phyloP scores from a whole-genome alignment of 1,284 basidiomycete species.

The Coniferiporia sulphurascens region DNA sequence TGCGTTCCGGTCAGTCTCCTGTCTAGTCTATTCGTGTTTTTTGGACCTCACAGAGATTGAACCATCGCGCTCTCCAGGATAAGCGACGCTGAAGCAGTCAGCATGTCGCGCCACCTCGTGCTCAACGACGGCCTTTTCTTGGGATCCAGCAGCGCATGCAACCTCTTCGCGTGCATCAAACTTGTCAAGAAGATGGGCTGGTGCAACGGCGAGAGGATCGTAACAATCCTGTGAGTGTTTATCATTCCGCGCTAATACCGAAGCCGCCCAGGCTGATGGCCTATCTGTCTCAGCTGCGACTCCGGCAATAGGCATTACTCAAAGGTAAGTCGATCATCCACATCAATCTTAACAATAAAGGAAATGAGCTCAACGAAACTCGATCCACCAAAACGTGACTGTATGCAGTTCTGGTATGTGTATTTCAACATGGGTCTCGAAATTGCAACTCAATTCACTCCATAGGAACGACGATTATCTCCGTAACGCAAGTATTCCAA shows the following conservation, averaged over 20 bases:
- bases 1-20: slow-evolving; percentile 66
- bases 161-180: slow-evolving; percentile 85
- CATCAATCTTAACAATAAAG: background rate
- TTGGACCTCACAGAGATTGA: too few relatives aligned
- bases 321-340: slow-evolving; percentile 56
- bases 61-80: slow-evolving; percentile 66
- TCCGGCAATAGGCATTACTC: slow-evolving; percentile 84
- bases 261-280: slow-evolving; percentile 90
- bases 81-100: slow-evolving; percentile 85
- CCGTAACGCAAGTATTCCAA: slow-evolving; percentile 15
- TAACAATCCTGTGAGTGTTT: slow-evolving; percentile 74
- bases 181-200: slow-evolving; percentile 69
- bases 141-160: slow-evolving; percentile 95
- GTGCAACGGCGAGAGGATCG: slow-evolving; percentile 60
- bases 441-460: background rate
- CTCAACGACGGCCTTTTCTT: slow-evolving; percentile 90
- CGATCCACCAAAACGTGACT: too few relatives aligned
- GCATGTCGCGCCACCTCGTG: slow-evolving; percentile 89
- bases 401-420: slow-evolving; percentile 19
- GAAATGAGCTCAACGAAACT: background rate
- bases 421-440: background rate
- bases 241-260: slow-evolving; percentile 26
- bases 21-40: too few relatives aligned
- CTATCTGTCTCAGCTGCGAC: slow-evolving; percentile 72
- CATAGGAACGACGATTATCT: slow-evolving; percentile 19